phyloP scores from a whole-genome alignment of 495 filamentous ascomycete genomes.

The Penicillium subrubescens region DNA sequence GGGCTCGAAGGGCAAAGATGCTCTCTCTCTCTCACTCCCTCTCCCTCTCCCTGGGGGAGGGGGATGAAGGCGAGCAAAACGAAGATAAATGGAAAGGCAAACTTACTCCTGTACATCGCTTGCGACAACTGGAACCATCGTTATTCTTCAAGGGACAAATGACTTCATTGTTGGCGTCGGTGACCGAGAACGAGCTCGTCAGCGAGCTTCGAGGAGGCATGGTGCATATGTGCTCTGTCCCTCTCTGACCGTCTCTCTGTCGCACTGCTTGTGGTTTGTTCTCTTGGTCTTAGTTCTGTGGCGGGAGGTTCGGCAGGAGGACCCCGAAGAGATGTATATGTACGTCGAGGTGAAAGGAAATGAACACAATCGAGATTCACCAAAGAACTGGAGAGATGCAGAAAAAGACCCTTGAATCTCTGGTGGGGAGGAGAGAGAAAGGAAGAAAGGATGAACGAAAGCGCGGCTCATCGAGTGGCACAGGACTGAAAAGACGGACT shows the following conservation, averaged over 20 bases:
- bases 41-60: not conserved
- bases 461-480: constrained; percentile 20
- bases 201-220: constrained; percentile 89
- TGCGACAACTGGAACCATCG: constrained; percentile 96
- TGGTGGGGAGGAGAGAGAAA: constrained; percentile 25
- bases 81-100: constrained; percentile 12
- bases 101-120: constrained; percentile 96
- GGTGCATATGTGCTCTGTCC: constrained; percentile 50
- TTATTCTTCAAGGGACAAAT: constrained; percentile 95
- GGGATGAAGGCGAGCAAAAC: constrained; percentile 19
- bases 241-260: not conserved
- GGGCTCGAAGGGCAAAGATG: not conserved
- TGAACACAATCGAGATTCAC: constrained; percentile 10
- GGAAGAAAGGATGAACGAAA: constrained; percentile 16
- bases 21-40: no score
- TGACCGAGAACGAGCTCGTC: constrained; percentile 88
- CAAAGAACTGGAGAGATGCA: constrained; percentile 11
- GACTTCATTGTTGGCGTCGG: constrained; percentile 91
- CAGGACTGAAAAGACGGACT: not conserved
- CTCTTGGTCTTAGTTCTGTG: not conserved
- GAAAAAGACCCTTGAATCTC: constrained; percentile 15
- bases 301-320: not conserved
- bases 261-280: not conserved
- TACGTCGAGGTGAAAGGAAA: not conserved
- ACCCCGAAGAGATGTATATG: not conserved